Conservation (phyloP, 2,329 filamentous ascomycete genomes). For the Aspergillus tanneri region DNA sequence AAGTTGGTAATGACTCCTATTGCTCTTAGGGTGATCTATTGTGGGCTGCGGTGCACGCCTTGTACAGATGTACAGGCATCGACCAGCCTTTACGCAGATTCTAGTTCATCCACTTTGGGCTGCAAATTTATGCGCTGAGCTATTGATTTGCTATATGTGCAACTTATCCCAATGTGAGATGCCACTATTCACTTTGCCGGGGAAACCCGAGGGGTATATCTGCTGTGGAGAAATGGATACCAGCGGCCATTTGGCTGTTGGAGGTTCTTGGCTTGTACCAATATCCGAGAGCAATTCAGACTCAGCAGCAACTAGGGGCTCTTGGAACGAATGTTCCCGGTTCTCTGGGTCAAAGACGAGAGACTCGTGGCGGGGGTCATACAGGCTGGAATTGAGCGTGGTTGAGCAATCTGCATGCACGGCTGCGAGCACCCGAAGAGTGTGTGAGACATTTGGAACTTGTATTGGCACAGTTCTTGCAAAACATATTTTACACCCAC, state of each 20-base stretch:
- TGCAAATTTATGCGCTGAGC: slow-evolving; percentile 62
- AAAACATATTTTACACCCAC: slow-evolving; percentile 48
- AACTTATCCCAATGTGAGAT: slow-evolving; percentile 46
- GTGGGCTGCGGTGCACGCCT: slow-evolving; percentile 42
- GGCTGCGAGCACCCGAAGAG: slow-evolving; percentile 43
- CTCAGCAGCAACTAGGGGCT: slow-evolving; percentile 42
- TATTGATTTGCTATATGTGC: slow-evolving; percentile 56
- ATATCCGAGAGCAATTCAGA: slow-evolving; percentile 58
- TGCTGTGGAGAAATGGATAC: slow-evolving; percentile 48
- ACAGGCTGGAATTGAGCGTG: slow-evolving; percentile 56
- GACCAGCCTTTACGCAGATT: slow-evolving; percentile 26
- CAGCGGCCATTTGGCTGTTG: slow-evolving; percentile 43
- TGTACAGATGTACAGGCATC: slow-evolving; percentile 34
- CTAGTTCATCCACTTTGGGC: slow-evolving; percentile 51
- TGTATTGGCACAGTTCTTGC: slow-evolving; percentile 43
- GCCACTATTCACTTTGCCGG: slow-evolving; percentile 43
- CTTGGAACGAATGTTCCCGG: slow-evolving; percentile 23
- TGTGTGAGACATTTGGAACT: slow-evolving; percentile 40
- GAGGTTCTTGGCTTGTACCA: slow-evolving; percentile 61
- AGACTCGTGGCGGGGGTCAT: slow-evolving; percentile 46
- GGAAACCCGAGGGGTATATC: slow-evolving; percentile 47
- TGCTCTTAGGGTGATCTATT: slow-evolving; percentile 39
- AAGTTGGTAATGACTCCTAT: slow-evolving; percentile 36
- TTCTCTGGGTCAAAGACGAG: slow-evolving; percentile 28
- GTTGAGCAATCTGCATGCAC: slow-evolving; percentile 51